These are phyloP conservation scores for Silene conica DNA, from an alignment of 148 eudicot species.

Conservation along the genomic window DNA sequence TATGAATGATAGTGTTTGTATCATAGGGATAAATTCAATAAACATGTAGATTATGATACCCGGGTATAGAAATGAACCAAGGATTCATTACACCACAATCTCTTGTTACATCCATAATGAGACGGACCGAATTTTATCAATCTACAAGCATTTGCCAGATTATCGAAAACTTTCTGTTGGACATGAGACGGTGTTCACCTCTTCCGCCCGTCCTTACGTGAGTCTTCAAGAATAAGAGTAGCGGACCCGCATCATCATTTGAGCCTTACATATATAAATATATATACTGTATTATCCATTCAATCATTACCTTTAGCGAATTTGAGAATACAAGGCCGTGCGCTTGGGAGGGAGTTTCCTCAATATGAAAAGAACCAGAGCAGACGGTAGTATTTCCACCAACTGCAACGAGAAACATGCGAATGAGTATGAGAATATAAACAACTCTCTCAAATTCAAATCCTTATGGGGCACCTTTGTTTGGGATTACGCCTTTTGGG, in stretches of 20 bases:
- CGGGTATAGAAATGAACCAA: neutral
- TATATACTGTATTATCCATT: neutral
- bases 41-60: slow-evolving; percentile 12
- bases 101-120: slow-evolving; percentile 16
- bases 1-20: neutral
- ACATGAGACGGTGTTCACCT: slow-evolving; percentile 6
- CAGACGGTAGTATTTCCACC: slow-evolving; percentile 88
- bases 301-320: slow-evolving; percentile 36
- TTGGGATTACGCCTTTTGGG: too few species aligned
- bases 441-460: too few species aligned
- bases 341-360: slow-evolving; percentile 97
- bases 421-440: neutral
- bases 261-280: slow-evolving; percentile 2
- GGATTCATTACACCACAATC: slow-evolving; percentile 16
- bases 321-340: slow-evolving; percentile 68
- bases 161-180: slow-evolving; percentile 6
- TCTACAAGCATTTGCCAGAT: slow-evolving; percentile 28
- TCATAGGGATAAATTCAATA: slow-evolving; percentile 5
- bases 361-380: slow-evolving; percentile 85
- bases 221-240: slow-evolving; percentile 6
- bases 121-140: slow-evolving; percentile 3
- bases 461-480: too few species aligned
- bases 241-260: neutral
- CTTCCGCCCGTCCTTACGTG: slow-evolving; percentile 12
- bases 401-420: slow-evolving; percentile 37